Base-by-base conservation (phyloP, 306 rosid genomes). In the Ceratonia siliqua region DNA sequence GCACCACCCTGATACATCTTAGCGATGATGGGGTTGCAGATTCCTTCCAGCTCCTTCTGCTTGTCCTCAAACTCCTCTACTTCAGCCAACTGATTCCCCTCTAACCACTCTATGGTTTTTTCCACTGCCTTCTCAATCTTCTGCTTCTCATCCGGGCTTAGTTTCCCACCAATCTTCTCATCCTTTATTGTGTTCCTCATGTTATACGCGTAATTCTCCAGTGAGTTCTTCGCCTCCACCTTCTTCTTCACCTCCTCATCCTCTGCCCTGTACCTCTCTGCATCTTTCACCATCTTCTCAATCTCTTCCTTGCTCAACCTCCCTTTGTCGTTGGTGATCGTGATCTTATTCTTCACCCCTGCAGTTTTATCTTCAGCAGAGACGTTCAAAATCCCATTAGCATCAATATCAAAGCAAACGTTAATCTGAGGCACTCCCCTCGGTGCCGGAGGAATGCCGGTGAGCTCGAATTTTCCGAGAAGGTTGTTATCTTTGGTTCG, bases 161-260 rank as follows among this genome's bases (percentile, higher is more conserved):
- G n/a, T 38, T 87, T 93, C 53, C 84, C 92, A 0, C 76, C 84
- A 24, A 89, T 83, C 74, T 90, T 93, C 33, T 89, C 98, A 8
- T 93, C 98, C 84, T 43, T 85, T 28, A 89, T 83, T 0, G 95
- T 87, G 73, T 87, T 90, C 80, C 96, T 90, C 96, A 93, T 93
- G 32, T 89, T 93, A 6, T 93, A 93, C 0, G 98, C 95, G 32
- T 90, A 93, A 13, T 93, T 90, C 89, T 93, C 98, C 8, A 93
- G 78, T 0, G 90, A 70, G 25, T 93, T 93, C 89, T 89, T 93
- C 0, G 96, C 95, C 0, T 90, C 98, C 85, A 93, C 96, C 55
- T 90, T 93, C 86, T 73, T 93, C 92, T 90, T 93, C 83, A 90
- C 95, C 30, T 89, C 90, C 70, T 90, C 96, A 4, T 93, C 98